These are phyloP conservation scores for Sequoia sempervirens DNA, from an alignment of 75 land plant genomes.

Conservation along the genomic window DNA sequence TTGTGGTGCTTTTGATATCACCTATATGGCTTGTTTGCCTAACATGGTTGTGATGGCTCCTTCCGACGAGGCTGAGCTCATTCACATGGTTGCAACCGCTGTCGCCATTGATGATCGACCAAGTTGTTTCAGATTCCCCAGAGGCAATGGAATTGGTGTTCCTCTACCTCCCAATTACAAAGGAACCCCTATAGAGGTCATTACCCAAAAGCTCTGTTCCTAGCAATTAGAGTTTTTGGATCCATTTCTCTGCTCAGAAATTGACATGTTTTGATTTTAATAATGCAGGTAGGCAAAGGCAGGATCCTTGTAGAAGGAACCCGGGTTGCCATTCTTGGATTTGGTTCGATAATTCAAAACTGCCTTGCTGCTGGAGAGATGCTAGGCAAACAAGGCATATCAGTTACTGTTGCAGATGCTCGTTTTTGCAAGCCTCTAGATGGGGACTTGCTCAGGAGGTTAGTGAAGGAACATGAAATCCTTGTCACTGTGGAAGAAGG, in stretches of 20 bases:
- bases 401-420: conserved; percentile 42
- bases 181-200: conserved; percentile 75
- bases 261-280: neutral
- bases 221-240: neutral
- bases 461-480: conserved; percentile 42
- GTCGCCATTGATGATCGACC: conserved; percentile 80
- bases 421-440: conserved; percentile 61
- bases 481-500: conserved; percentile 54
- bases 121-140: conserved; percentile 79
- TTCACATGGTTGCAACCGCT: conserved; percentile 92
- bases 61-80: conserved; percentile 81
- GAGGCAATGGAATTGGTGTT: conserved; percentile 77
- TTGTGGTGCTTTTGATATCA: conserved; percentile 85
- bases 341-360: conserved; percentile 41
- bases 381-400: conserved; percentile 19
- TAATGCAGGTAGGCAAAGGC: conserved; percentile 42
- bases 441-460: conserved; percentile 22
- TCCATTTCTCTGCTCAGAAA: neutral
- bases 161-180: conserved; percentile 50
- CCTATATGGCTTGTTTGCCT: conserved; percentile 83
- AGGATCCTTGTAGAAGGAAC: conserved; percentile 37
- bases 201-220: neutral
- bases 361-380: conserved; percentile 29
- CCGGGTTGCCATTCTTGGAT: conserved; percentile 47
- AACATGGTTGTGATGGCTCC: conserved; percentile 98